Base-by-base conservation (phyloP, 768 basidiomycete species). In the Suillus weaverae region DNA sequence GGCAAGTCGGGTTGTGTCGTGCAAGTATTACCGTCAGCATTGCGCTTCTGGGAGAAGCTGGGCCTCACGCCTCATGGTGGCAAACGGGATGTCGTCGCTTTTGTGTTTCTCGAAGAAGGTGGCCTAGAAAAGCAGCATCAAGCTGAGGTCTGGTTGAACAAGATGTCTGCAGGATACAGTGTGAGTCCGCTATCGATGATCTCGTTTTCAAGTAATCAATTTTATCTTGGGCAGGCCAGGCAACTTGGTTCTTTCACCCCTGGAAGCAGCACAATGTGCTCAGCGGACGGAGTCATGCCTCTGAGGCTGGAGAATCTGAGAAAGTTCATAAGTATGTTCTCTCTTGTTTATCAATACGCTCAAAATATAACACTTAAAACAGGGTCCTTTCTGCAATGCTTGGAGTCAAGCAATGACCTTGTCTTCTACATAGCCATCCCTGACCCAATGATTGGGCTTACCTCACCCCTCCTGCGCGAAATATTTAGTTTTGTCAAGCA, bases 41-140 rank as follows among this genome's bases (percentile, higher is more conserved):
- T 95, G 30, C 83, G 88, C 2, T 95, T 94, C 73, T 95, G 94
- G 93, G 89, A 91, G 69, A 95, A 93, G 73, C 81, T 94, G 14
- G 92, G 91, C 0, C 72, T 95, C 51, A 80, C 81, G 18, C 94
- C 94, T 0, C 81, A 84, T 55, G 83, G 83, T 41, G 94, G 94
- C 8, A 79, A 77, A 64, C 94, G 95, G 76, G 82, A 94, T 68
- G 80, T 91, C 5, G 83, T 81, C 2, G 85, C 84, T 1, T 92
- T 88, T 73, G 85, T 88, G 1, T 77, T 94, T 55, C 89, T 86
- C 62, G 91, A 94, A 69, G 85, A 86, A 26, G 81, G 81, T 11
- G 82, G 81, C 2, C 79, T 80, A 26, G 81, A 81, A n/a, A 80
- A 79, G 53, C 80, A 79, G 36, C 67, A 70, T 2, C 76, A 83